Base-by-base conservation (phyloP, 2,329 filamentous ascomycete species). In the Echinosphaeria canescens region DNA sequence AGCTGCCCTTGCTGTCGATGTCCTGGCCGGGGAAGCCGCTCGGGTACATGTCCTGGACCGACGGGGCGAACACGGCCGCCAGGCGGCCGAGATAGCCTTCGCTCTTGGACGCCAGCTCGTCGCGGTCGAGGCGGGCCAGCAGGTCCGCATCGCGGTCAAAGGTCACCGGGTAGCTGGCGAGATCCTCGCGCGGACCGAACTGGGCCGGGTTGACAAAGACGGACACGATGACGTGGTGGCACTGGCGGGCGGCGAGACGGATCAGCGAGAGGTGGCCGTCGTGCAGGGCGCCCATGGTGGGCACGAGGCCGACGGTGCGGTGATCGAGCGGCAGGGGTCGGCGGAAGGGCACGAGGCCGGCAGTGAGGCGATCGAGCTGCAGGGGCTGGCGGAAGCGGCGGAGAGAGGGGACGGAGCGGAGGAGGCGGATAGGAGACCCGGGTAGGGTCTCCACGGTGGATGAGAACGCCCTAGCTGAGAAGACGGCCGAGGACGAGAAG, bases 241-340 rank as follows among this genome's bases (percentile, higher is more conserved):
- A 88, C 40, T 91, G 80, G 25, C 60, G 56, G 2, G 84, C 84
- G 3, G 88, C 88, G 38, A 72, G 65, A 31, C 80, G 75, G 40
- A 92, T 75, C 13, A 98, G 63, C 4, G 78, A 76, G 27, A 92
- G 51, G 50, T 98, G 88, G 22, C 88, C 88, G 29, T 71, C 65
- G 49, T 98, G 88, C n/a, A 98, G 62, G 26, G 88, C 88, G 34
- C 88, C 88, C 88, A 98, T 95, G 17, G 88, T 98, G 2, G 88
- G 88, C 19, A 98, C 82, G 15, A 98, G 68, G 31, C 76, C 81
- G 30, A 98, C 71, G 24, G 71, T 72, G 30, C 74, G 67, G 38
- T 74, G 64, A 40, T 70, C 59, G 31, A 69, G 50, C 19, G 69
- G 51, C 32, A 82, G 67, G 22, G 69, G 23, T 9, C 23, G 23